phyloP scores from a whole-genome alignment of 2,329 filamentous ascomycete genomes.

The Hysterium pulicare region DNA sequence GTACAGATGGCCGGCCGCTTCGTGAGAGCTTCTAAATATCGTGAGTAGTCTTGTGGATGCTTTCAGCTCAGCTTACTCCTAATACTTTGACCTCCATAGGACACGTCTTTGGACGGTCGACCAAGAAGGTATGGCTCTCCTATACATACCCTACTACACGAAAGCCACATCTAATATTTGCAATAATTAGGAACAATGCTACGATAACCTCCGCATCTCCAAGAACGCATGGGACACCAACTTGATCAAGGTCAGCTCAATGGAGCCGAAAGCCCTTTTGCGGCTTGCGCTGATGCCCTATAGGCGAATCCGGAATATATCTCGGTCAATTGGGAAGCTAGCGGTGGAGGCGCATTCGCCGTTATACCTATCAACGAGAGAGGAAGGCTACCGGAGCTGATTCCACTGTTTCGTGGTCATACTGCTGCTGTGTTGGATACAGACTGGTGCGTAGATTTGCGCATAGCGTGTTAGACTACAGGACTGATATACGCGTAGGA shows the following conservation, averaged over 20 bases:
- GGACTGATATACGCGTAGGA: slow-evolving; percentile 53
- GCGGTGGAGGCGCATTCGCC: slow-evolving; percentile 93
- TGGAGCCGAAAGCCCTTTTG: slow-evolving; percentile 18
- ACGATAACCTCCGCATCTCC: slow-evolving; percentile 95
- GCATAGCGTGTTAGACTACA: background rate
- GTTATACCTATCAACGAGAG: slow-evolving; percentile 88
- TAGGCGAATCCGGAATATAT: slow-evolving; percentile 94
- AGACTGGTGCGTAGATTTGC: slow-evolving; percentile 67
- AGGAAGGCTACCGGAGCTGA: slow-evolving; percentile 85
- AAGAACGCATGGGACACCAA: slow-evolving; percentile 99
- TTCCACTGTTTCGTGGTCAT: slow-evolving; percentile 93
- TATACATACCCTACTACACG: background rate
- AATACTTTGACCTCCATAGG: slow-evolving; percentile 55
- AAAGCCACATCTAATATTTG: background rate
- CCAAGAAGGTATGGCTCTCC: slow-evolving; percentile 69
- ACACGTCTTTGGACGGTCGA: slow-evolving; percentile 96
- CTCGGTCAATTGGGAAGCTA: slow-evolving; percentile 96
- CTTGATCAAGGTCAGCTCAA: slow-evolving; percentile 76
- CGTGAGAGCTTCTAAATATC: slow-evolving; percentile 71
- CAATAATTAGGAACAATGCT: slow-evolving; percentile 75
- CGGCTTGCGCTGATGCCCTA: slow-evolving; percentile 21
- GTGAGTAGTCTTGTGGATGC: slow-evolving; percentile 46
- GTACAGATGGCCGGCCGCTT: slow-evolving; percentile 64
- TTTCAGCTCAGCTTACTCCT: slow-evolving; percentile 24
- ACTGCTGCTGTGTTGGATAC: slow-evolving; percentile 95